Percentiles rank a stretch among this genome's conserved stretches.
Evolutionary conservation across 148 eudicot genomes (phyloP).

Genomic region (Chenopodium suecicum): DNA sequence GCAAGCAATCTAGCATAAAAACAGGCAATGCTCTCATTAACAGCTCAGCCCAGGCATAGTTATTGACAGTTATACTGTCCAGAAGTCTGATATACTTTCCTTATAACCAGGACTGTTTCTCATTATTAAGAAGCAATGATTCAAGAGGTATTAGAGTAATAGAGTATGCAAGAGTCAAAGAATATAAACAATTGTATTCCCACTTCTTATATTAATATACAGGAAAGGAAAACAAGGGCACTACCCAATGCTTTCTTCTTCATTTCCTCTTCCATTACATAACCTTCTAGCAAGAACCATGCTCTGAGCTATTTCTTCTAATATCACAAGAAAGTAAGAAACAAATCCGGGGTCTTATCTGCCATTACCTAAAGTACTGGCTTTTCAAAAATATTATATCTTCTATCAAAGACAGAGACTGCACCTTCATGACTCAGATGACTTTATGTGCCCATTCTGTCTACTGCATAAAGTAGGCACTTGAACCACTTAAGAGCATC

Average conservation of each 20-base stretch:
- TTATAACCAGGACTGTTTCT: not conserved
- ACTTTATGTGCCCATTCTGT: too few species aligned
- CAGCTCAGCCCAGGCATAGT: not conserved
- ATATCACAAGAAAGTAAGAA: not conserved
- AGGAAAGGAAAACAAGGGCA: not conserved
- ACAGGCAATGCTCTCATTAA: not conserved
- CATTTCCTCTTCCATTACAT: too few species aligned
- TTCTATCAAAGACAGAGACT: not conserved
- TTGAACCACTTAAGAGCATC: too few species aligned
- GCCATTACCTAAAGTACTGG: not conserved
- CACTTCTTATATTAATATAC: not conserved
- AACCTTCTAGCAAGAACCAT: too few species aligned
- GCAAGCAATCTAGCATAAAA: not conserved
- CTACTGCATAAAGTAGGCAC: too few species aligned
- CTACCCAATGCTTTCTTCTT: not conserved
- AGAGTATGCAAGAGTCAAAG: not conserved
- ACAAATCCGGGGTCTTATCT: not conserved
- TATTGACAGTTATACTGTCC: not conserved
- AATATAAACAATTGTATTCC: not conserved
- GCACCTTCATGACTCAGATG: too few species aligned
- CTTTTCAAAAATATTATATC: not conserved
- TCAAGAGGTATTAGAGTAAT: not conserved
- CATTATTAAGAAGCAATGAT: not conserved
- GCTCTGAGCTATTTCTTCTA: too few species aligned
- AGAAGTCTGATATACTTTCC: not conserved